Base-by-base conservation (phyloP, 164 flowering plant genomes). In the Magnolia sinica region DNA sequence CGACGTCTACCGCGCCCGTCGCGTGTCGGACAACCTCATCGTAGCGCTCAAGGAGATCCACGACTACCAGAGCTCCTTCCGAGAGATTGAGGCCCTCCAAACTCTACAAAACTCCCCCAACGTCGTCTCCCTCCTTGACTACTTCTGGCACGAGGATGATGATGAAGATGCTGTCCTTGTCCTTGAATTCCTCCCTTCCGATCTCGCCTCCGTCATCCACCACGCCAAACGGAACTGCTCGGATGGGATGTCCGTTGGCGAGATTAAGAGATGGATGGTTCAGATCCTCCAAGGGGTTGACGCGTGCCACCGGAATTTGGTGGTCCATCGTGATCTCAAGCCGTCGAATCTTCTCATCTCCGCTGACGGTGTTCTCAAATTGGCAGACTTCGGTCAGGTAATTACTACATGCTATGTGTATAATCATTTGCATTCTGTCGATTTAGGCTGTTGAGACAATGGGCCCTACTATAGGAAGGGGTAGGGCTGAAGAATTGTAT, bases 381-480 rank as follows among this genome's bases (percentile, higher is more conserved):
- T 94, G 75, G 98, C 97, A 8, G 98, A 96, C 87, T 94, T 96
- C 69, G 98, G 99, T 1, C 97, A 92, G 96, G 94, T 91, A 78
- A 70, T 58, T 55, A 55, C 18, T 1, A 0, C 61, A 37, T 37
- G 45, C 45, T 37, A 37, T 37, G 4, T 37, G 45, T 37, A 4
- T 37, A 37, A 37, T 37, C 45, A 37, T 37, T 37, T 0, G 45
- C 45, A 37, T 37, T 4, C 45, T 37, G 45, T 4, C 45, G 7
- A 37, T 37, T 37, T 37, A 37, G 45, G 45, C 45, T 0, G 45
- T 37, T 37, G 0, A 37, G 45, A 4, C 7, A 37, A 5, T 37
- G 45, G 45, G 45, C 45, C 45, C 45, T 37, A 37, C 45, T 4
- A 37, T 37, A 37, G 45, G 7, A 37, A 37, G 45, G 45, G 61